These are phyloP conservation scores for Saturnispora zaruensis DNA, from an alignment of 805 yeast genomes.

Conservation along the genomic window DNA sequence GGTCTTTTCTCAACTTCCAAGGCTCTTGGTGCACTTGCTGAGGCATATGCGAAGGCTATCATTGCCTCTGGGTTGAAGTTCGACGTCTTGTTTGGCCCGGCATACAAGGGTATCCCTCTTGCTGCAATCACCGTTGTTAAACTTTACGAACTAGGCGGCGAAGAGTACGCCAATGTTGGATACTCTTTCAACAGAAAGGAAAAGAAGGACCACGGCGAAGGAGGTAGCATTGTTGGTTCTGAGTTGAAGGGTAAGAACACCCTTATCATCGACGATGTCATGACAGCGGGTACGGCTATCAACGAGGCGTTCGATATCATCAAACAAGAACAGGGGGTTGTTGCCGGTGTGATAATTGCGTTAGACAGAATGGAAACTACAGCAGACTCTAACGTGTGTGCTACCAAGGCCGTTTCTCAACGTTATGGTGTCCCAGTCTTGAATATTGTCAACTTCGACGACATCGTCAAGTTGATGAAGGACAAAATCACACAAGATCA, in stretches of 20 bases:
- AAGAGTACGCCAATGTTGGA: conserved; percentile 60
- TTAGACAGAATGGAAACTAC: conserved; percentile 93
- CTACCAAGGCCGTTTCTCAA: conserved; percentile 71
- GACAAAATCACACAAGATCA: conserved; percentile 51
- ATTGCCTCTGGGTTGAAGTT: conserved; percentile 74
- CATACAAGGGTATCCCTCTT: conserved; percentile 93
- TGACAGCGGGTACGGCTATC: conserved; percentile 98
- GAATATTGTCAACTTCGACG: conserved; percentile 67
- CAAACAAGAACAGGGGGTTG: conserved; percentile 54
- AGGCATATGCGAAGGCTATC: conserved; percentile 83
- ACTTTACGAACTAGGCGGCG: conserved; percentile 83
- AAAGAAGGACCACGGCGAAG: conserved; percentile 97
- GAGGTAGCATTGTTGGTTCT: conserved; percentile 89
- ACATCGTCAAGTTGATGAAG: conserved; percentile 56
- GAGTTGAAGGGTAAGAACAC: conserved; percentile 61
- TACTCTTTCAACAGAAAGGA: conserved; percentile 97
- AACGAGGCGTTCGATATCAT: conserved; percentile 87
- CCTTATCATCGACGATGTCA: conserved; percentile 89
- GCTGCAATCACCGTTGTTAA: conserved; percentile 91
- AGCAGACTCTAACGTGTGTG: conserved; percentile 51
- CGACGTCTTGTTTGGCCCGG: conserved; percentile 93
- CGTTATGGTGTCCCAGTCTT: conserved; percentile 75
- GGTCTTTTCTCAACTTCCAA: conserved; percentile 84
- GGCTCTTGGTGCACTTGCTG: conserved; percentile 70
- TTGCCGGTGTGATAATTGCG: conserved; percentile 82